Evolutionary conservation across 352 stramenopile genomes (phyloP).

Genomic region (Phytophthora megakarya): DNA sequence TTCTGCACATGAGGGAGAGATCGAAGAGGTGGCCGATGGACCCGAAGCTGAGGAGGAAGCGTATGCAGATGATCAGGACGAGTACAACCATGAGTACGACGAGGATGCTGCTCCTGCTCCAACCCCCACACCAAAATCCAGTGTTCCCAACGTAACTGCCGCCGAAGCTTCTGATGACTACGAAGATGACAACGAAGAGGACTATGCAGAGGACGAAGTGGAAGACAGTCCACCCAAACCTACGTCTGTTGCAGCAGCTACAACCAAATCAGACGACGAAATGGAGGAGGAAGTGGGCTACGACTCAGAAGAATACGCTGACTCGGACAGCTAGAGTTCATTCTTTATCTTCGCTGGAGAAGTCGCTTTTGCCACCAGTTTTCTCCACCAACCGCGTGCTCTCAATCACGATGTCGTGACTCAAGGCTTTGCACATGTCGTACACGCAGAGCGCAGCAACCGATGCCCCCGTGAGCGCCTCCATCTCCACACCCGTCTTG

Average conservation of each 20-base stretch:
- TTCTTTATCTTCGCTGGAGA: conserved; percentile 29
- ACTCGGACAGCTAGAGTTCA: conserved; percentile 47
- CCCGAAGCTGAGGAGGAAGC: conserved; percentile 18
- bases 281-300: conserved; percentile 46
- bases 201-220: conserved; percentile 31
- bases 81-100: conserved; percentile 54
- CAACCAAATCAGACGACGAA: conserved; percentile 30
- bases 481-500: conserved; percentile 96
- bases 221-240: conserved; percentile 21
- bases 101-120: conserved; percentile 31
- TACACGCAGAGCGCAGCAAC: conserved; percentile 97
- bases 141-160: neutral
- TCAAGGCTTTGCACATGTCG: conserved; percentile 98
- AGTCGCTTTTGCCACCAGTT: conserved; percentile 90
- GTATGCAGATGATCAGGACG: conserved; percentile 48
- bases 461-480: conserved; percentile 93
- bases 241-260: neutral
- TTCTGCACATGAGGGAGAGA: conserved; percentile 26
- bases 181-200: conserved; percentile 34
- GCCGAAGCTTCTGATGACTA: conserved; percentile 26
- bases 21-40: conserved; percentile 26
- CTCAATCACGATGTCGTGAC: conserved; percentile 94
- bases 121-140: neutral
- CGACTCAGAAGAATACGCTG: conserved; percentile 62
- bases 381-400: conserved; percentile 91